Evolutionary conservation across 345 rosid species (phyloP), one percentile per base, ranked within the genome.

Genomic region (Acer campestre): DNA sequence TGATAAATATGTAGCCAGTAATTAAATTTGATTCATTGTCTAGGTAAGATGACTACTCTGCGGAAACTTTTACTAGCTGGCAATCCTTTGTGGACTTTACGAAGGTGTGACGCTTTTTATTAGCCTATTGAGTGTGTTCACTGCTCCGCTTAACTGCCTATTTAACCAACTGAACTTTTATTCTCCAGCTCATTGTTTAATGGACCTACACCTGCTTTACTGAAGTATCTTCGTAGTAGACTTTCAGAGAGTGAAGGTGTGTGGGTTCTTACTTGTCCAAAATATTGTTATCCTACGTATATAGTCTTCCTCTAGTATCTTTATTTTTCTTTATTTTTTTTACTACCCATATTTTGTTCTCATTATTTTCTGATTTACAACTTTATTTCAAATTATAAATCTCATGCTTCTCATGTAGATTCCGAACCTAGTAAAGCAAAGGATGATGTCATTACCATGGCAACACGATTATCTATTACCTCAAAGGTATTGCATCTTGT

Each of bases 31-130:
- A 27, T 40, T 67, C 49, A 44, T 68, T 74, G 17, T 82, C 67
- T 58, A 95, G 97, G 99, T 74, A 92, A 92, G 75, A 95, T 95
- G 94, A 91, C 89, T 63, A 87, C 93, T 76, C 83, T 93, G 53
- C 83, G 93, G 77, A 95, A 90, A 84, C 89, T 95, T 76, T 84
- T 86, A 80, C 96, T 93, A 58, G 67, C 82, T 70, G 99, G 99
- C 51, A 95, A 95, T 80, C 98, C 97, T 77, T 75, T 95, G 80
- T 88, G 97, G 81, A 89, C 97, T 81, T 88, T 95, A 75, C 78
- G 98, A 87, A 95, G 97, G 98, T 95, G 71, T 22, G 80, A 16
- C 62, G 70, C 77, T 64, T 81, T 61, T 44, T 13, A 10, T 70
- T 80, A 31, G 20, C 78, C 51, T 78, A 75, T 38, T 38, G 35